Evolutionary conservation across 257 asterid species (phyloP), one percentile per base, ranked within the genome.

Genomic region (Sherardia arvensis): DNA sequence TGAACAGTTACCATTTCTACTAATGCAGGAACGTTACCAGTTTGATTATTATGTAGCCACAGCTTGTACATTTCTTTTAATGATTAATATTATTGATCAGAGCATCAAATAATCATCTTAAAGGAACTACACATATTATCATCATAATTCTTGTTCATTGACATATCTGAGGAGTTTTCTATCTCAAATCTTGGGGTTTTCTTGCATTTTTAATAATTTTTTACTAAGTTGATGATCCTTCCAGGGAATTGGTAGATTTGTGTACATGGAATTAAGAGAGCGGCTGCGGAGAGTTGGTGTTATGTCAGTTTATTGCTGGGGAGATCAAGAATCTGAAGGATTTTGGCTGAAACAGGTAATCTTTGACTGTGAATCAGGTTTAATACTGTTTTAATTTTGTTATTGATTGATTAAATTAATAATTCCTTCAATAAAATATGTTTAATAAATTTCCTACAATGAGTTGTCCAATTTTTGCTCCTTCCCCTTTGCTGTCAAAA

Each of bases 321-420:
- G 89, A 49, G 98, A 85, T 73, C 78, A 81, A 70, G 95, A 83
- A 71, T 91, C 98, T 26, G 92, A 85, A 82, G 95, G 91, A 71
- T 91, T 91, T 81, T 91, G 96, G 97, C 65, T 76, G 55, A 88
- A 80, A 71, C 97, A 82, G 98, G 98, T 91, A 72, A 40, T 68
- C 58, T 61, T 59, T 21, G 30, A 23, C 22, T 18, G 62, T 51
- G 27, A 36, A 53, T 53, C 67, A 40, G 62, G 25, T 66, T 57
- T 65, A 33, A 48, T 26, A 38, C 14, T 38, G 14, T 10, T 10
- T 10, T 10, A 12, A 32, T 32, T 18, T 38, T 38, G 47, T 38
- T 38, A 38, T 18, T 38, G 18, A 12, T 38, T 38, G 18, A 2
- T 38, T 38, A 10, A 11, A 32, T 33, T n/a, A 26, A 51, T 20